Evolutionary conservation across 306 rosid genomes (phyloP).

Genomic region (Fagus sylvatica): DNA sequence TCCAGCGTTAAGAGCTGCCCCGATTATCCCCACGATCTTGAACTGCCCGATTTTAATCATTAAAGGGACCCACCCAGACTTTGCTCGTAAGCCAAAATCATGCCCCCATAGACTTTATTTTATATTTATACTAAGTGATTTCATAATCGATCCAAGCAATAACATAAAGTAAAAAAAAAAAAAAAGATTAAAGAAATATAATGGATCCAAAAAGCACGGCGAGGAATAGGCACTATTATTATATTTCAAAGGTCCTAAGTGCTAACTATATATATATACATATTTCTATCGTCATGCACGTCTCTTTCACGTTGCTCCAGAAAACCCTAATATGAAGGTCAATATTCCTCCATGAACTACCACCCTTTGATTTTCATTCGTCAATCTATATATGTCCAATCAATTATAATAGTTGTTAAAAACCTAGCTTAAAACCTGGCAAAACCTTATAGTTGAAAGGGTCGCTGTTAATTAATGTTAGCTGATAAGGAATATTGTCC

Average conservation of each 20-base stretch:
- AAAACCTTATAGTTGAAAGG: conserved; percentile 4
- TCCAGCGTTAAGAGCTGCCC: conserved; percentile 36
- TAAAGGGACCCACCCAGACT: conserved; percentile 71
- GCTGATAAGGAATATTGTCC: conserved; percentile 13
- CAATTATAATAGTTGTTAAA: neutral
- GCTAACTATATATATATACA: conserved; percentile 12
- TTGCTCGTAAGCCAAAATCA: conserved; percentile 84
- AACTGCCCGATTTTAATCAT: conserved; percentile 66
- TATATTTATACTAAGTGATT: conserved; percentile 18
- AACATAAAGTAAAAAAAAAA: neutral
- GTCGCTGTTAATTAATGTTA: conserved; percentile 6
- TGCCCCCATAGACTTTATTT: conserved; percentile 55
- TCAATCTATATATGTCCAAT: neutral
- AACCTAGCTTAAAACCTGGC: conserved; percentile 10
- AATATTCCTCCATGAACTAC: conserved; percentile 49
- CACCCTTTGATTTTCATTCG: conserved; percentile 32
- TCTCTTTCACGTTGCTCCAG: conserved; percentile 69
- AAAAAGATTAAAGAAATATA: conserved; percentile 10
- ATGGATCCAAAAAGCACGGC: conserved; percentile 80
- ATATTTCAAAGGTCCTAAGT: conserved; percentile 5
- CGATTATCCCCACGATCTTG: conserved; percentile 52
- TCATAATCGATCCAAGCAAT: conserved; percentile 12
- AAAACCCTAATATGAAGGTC: conserved; percentile 45
- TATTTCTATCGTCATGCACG: conserved; percentile 59
- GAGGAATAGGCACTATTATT: conserved; percentile 45